phyloP scores from a whole-genome alignment of 352 stramenopile genomes.

The Pythium sukuiense region DNA sequence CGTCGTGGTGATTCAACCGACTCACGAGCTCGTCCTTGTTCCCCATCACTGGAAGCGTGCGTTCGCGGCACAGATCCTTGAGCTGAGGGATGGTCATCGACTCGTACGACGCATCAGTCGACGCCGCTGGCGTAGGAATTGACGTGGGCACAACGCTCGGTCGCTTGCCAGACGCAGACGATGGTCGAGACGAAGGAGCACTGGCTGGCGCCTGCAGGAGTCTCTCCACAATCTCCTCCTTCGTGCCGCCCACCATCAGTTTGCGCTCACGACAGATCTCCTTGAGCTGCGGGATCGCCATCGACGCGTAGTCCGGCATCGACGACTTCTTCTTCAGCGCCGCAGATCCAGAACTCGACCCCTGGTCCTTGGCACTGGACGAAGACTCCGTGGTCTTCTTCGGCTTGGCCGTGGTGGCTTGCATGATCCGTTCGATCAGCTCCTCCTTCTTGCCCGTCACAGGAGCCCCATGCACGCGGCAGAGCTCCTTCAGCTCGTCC shows the following conservation, averaged over 20 bases:
- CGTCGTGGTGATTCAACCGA: conserved; percentile 18
- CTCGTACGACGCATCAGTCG: conserved; percentile 16
- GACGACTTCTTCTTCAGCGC: conserved; percentile 3
- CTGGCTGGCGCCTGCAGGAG: background rate
- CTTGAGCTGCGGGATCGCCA: conserved; percentile 21
- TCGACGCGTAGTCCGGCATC: conserved; percentile 3
- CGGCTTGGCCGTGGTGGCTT: conserved; percentile 1
- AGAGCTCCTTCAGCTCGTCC: conserved; percentile 21
- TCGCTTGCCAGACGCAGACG: conserved; percentile 5
- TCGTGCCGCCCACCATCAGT: conserved; percentile 17
- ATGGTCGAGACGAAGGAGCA: conserved; percentile 4
- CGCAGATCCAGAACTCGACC: background rate
- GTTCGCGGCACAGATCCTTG: conserved; percentile 23
- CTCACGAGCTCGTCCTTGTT: conserved; percentile 23
- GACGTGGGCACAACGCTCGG: background rate
- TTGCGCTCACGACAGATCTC: conserved; percentile 14
- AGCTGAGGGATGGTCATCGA: conserved; percentile 20
- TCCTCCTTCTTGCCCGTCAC: conserved; percentile 22
- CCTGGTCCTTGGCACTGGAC: background rate
- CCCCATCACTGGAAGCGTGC: conserved; percentile 21
- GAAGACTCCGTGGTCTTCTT: background rate
- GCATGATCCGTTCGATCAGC: conserved; percentile 19
- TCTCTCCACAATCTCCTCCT: conserved; percentile 17
- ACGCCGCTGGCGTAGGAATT: background rate
- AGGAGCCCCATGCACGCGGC: conserved; percentile 6